phyloP scores from a whole-genome alignment of 352 stramenopile genomes.

The Phytophthora rubi region DNA sequence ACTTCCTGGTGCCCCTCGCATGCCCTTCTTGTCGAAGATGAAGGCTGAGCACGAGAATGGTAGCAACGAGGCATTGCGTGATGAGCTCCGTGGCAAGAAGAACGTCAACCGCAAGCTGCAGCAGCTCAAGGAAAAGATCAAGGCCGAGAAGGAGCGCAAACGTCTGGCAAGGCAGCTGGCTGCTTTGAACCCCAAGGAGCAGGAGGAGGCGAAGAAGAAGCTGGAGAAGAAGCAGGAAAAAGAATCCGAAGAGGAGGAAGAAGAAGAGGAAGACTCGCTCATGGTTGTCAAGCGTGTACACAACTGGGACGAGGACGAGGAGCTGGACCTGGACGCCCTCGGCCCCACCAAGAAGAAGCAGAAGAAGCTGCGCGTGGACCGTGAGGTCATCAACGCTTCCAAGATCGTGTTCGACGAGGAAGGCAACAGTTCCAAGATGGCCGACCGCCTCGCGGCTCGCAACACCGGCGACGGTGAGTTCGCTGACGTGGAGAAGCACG shows the following conservation, averaged over 20 bases:
- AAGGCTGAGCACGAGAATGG: constrained; percentile 55
- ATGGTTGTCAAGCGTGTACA: constrained; percentile 94
- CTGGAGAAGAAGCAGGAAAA: constrained; percentile 36
- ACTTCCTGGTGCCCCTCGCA: constrained; percentile 91
- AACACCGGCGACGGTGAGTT: constrained; percentile 52
- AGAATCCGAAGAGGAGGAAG: constrained; percentile 63
- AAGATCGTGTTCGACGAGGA: constrained; percentile 97
- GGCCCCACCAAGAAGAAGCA: constrained; percentile 78
- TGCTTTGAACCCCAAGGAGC: constrained; percentile 42
- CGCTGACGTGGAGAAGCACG: constrained; percentile 71
- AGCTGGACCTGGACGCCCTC: constrained; percentile 66
- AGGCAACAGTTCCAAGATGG: constrained; percentile 77
- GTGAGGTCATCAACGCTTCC: constrained; percentile 63
- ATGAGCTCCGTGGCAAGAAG: constrained; percentile 93
- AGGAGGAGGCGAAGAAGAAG: constrained; percentile 44
- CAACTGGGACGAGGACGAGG: constrained; percentile 74
- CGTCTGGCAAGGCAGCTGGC: constrained; percentile 81
- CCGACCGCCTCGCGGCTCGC: constrained; percentile 65
- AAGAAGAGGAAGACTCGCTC: constrained; percentile 88
- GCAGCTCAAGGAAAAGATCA: constrained; percentile 98
- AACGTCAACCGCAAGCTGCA: constrained; percentile 98
- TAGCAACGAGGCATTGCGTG: constrained; percentile 79
- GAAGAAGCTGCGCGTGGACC: constrained; percentile 89
- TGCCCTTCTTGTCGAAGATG: constrained; percentile 93
- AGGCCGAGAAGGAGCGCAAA: constrained; percentile 95